Evolutionary conservation across 202 grass and related monocot genomes (phyloP).

Genomic region (Zizania palustris): DNA sequence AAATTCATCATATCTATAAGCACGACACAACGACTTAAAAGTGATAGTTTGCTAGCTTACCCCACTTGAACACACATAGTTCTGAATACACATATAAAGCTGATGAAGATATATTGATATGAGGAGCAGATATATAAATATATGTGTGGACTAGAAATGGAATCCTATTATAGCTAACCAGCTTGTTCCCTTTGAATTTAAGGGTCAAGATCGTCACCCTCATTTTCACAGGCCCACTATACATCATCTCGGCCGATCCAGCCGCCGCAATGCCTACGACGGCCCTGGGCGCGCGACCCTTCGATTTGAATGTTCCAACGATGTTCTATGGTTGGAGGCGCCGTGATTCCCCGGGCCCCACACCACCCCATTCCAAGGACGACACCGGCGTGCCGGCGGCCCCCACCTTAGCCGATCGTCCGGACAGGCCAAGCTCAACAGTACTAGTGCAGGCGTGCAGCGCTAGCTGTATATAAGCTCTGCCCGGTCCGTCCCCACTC

Average conservation of each 20-base stretch:
- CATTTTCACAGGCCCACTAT: background rate
- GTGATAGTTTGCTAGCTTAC: too few relatives aligned
- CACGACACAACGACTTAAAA: too few relatives aligned
- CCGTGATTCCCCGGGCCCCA: slow-evolving; percentile 39
- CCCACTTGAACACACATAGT: too few relatives aligned
- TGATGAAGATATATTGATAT: too few relatives aligned
- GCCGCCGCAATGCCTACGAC: slow-evolving; percentile 2
- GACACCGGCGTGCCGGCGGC: slow-evolving; percentile 13
- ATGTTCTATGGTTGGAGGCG: slow-evolving; percentile 33
- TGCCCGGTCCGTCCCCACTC: background rate
- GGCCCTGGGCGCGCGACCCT: background rate
- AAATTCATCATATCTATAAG: too few relatives aligned
- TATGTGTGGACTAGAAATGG: too few relatives aligned
- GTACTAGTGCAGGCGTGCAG: too few relatives aligned
- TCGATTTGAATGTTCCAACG: slow-evolving; percentile 39
- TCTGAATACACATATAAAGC: too few relatives aligned
- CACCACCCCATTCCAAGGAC: slow-evolving; percentile 27
- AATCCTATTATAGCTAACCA: too few relatives aligned
- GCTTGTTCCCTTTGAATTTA: background rate
- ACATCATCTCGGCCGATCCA: background rate
- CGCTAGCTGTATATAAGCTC: slow-evolving; percentile 47
- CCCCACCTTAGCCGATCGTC: slow-evolving; percentile 63
- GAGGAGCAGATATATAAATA: too few relatives aligned
- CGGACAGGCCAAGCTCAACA: too few relatives aligned
- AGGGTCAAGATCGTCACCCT: background rate